Evolutionary conservation across 1,139 yeast genomes (phyloP).

Genomic region (Sugiyamaella xylanicola): DNA sequence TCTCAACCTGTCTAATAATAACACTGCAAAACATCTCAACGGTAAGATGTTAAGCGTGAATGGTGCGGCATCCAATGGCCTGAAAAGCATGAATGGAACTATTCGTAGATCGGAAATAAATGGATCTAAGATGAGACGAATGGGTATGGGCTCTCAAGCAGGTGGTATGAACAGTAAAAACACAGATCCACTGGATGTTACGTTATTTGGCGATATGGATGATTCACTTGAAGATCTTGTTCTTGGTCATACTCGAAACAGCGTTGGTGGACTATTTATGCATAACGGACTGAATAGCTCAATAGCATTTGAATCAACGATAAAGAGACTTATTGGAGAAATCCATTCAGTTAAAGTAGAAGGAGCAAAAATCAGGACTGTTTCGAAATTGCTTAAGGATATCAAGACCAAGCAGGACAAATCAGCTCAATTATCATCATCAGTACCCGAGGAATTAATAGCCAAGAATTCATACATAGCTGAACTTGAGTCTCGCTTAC

Average conservation of each 20-base stretch:
- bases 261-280: constrained; percentile 63
- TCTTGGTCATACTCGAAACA: constrained; percentile 56
- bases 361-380: constrained; percentile 48
- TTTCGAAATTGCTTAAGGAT: constrained; percentile 45
- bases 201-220: constrained; percentile 77
- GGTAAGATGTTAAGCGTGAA: constrained; percentile 5
- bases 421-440: constrained; percentile 23
- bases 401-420: constrained; percentile 33
- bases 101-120: constrained; percentile 2
- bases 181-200: constrained; percentile 58
- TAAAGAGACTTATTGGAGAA: constrained; percentile 51
- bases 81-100: neutral
- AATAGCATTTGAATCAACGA: constrained; percentile 53
- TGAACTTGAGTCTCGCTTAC: constrained; percentile 18
- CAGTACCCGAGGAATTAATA: constrained; percentile 30
- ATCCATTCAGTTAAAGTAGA: constrained; percentile 51
- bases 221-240: constrained; percentile 63
- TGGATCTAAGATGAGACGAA: constrained; percentile 13
- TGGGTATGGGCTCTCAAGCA: constrained; percentile 14
- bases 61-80: constrained; percentile 1
- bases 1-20: neutral
- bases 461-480: constrained; percentile 32
- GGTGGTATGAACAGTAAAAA: neutral
- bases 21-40: constrained; percentile 3
- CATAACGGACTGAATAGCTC: constrained; percentile 63